These are phyloP conservation scores for Suillus variegatus DNA, from an alignment of 768 basidiomycete species.

Conservation along the genomic window DNA sequence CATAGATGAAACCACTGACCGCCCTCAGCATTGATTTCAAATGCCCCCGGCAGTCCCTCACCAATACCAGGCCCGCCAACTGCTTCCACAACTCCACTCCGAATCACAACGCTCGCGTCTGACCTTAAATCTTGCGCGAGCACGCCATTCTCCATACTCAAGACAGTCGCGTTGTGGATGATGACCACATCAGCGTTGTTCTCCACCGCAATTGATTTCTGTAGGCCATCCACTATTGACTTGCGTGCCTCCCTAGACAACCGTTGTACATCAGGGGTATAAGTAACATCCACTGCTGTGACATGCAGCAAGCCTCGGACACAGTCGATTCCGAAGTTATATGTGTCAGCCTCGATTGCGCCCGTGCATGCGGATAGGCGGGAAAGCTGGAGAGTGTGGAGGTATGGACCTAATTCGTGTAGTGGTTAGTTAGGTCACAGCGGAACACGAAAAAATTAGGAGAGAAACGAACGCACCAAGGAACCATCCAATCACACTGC, in stretches of 20 bases:
- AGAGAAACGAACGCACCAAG: constrained; percentile 47
- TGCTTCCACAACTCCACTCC: constrained; percentile 59
- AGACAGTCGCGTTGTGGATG: constrained; percentile 65
- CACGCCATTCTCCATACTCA: constrained; percentile 66
- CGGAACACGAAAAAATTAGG: neutral
- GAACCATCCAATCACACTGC: constrained; percentile 71
- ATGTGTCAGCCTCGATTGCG: constrained; percentile 47
- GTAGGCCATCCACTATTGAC: neutral
- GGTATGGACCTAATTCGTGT: constrained; percentile 51
- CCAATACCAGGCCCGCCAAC: constrained; percentile 40
- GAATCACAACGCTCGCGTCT: constrained; percentile 53
- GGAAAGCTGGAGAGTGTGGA: constrained; percentile 62
- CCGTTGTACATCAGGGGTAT: constrained; percentile 61
- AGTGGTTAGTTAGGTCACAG: constrained; percentile 4
- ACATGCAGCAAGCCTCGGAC: constrained; percentile 55
- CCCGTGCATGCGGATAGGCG: constrained; percentile 50
- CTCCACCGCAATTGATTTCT: constrained; percentile 8
- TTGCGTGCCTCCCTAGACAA: constrained; percentile 52
- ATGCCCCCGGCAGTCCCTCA: constrained; percentile 38
- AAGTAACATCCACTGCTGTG: constrained; percentile 59
- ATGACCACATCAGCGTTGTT: constrained; percentile 46
- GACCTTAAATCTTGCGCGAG: constrained; percentile 48
- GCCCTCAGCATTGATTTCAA: constrained; percentile 58
- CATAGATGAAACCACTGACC: constrained; percentile 40
- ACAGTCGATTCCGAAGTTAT: constrained; percentile 64